These are phyloP conservation scores for Rhizoclosmatium sp. DNA, from an alignment of 192 early-diverging fungal species.

Conservation along the genomic window DNA sequence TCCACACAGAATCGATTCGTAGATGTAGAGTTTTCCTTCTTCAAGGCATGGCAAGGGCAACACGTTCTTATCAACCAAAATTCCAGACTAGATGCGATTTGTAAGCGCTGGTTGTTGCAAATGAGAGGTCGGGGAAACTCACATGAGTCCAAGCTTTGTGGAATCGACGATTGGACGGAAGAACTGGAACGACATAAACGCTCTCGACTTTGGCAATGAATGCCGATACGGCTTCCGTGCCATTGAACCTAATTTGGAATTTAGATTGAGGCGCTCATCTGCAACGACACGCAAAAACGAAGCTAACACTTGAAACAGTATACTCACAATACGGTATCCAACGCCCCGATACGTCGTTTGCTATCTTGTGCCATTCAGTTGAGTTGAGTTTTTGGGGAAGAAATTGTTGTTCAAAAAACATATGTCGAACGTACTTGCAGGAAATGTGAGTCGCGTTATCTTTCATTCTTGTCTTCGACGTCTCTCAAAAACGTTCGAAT, in stretches of 20 bases:
- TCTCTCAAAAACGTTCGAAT: no score
- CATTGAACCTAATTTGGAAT: constrained; percentile 26
- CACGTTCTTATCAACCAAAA: constrained; percentile 45
- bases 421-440: no score
- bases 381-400: background rate
- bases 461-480: no score
- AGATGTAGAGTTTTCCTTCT: constrained; percentile 47
- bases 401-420: no score
- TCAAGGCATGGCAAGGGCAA: constrained; percentile 46
- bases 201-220: constrained; percentile 44
- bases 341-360: constrained; percentile 25
- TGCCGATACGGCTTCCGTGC: constrained; percentile 40
- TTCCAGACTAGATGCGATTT: constrained; percentile 24
- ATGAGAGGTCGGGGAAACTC: background rate
- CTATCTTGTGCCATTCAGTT: background rate
- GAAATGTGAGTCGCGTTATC: no score
- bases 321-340: constrained; percentile 42
- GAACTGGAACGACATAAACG: constrained; percentile 37
- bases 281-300: background rate
- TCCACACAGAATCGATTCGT: constrained; percentile 46
- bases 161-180: constrained; percentile 13
- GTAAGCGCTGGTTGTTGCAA: background rate
- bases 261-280: background rate
- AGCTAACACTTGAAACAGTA: background rate
- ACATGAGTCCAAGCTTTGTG: constrained; percentile 43